phyloP scores from a whole-genome alignment of 139 green algal species.

The Nannochloris sp. region DNA sequence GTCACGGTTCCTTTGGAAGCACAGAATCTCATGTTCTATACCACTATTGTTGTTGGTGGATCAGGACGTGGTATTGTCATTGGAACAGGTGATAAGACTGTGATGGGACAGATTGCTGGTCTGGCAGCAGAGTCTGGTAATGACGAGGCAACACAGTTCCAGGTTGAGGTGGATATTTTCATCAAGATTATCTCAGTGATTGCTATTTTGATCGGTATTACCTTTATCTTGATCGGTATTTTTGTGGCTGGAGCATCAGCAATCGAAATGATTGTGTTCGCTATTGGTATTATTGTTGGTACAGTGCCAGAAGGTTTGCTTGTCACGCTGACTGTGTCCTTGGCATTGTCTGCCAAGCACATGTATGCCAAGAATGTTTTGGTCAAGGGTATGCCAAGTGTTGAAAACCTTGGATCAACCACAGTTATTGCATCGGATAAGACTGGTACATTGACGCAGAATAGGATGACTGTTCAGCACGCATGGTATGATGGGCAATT shows the following conservation, averaged over 20 bases:
- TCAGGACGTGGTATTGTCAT: constrained; percentile 49
- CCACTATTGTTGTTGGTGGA: constrained; percentile 47
- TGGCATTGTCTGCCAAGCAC: constrained; percentile 89
- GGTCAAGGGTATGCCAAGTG: constrained; percentile 80
- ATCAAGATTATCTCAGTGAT: constrained; percentile 68
- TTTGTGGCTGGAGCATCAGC: constrained; percentile 33
- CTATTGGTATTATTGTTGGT: constrained; percentile 72
- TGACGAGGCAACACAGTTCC: constrained; percentile 56
- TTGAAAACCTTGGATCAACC: constrained; percentile 87
- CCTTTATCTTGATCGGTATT: constrained; percentile 68
- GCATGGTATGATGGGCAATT: constrained; percentile 41
- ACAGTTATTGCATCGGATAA: constrained; percentile 52
- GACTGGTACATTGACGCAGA: constrained; percentile 49
- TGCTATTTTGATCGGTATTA: constrained; percentile 59
- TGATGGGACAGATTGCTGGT: constrained; percentile 75
- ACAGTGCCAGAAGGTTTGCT: constrained; percentile 95
- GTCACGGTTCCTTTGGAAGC: constrained; percentile 46
- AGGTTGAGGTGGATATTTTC: constrained; percentile 69
- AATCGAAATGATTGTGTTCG: constrained; percentile 49
- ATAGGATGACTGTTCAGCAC: constrained; percentile 33
- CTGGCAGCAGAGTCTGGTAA: constrained; percentile 39
- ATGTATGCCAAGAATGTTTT: constrained; percentile 75
- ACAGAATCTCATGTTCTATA: constrained; percentile 62
- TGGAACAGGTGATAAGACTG: constrained; percentile 71
- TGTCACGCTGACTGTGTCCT: constrained; percentile 95